These are phyloP conservation scores for Gossypium bickii DNA, from an alignment of 345 rosid species.

Conservation along the genomic window DNA sequence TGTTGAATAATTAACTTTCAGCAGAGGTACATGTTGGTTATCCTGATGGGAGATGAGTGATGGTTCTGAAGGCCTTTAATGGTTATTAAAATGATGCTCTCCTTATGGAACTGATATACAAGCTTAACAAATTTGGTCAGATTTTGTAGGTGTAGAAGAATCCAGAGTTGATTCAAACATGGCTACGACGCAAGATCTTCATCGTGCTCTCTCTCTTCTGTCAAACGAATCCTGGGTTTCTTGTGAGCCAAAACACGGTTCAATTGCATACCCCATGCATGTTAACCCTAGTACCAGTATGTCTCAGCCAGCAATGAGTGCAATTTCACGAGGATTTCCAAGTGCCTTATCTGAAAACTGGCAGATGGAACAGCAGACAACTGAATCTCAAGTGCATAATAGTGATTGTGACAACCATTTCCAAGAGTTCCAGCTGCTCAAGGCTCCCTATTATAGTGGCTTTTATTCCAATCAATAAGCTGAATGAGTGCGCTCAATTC, in stretches of 20 bases:
- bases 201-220: slow-evolving; percentile 99
- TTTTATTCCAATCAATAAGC: slow-evolving; percentile 43
- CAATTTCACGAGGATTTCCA: slow-evolving; percentile 24
- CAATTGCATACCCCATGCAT: slow-evolving; percentile 33
- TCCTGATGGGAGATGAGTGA: neutral
- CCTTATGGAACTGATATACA: neutral
- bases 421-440: slow-evolving; percentile 42
- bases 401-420: slow-evolving; percentile 31
- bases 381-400: slow-evolving; percentile 27
- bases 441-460: slow-evolving; percentile 33
- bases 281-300: slow-evolving; percentile 17
- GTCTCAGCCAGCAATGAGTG: slow-evolving; percentile 27
- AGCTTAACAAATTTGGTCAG: slow-evolving; percentile 3
- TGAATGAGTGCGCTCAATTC: slow-evolving; percentile 18
- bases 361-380: slow-evolving; percentile 34
- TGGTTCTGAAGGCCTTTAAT: neutral
- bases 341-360: slow-evolving; percentile 34
- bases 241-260: slow-evolving; percentile 40
- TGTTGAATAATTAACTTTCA: neutral
- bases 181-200: slow-evolving; percentile 59
- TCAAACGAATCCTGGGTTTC: slow-evolving; percentile 66
- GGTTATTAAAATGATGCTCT: neutral
- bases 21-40: neutral
- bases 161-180: slow-evolving; percentile 44
- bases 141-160: slow-evolving; percentile 50